These are phyloP conservation scores for Claviceps sorghi DNA, from an alignment of 2,329 filamentous ascomycete species.

Conservation along the genomic window DNA sequence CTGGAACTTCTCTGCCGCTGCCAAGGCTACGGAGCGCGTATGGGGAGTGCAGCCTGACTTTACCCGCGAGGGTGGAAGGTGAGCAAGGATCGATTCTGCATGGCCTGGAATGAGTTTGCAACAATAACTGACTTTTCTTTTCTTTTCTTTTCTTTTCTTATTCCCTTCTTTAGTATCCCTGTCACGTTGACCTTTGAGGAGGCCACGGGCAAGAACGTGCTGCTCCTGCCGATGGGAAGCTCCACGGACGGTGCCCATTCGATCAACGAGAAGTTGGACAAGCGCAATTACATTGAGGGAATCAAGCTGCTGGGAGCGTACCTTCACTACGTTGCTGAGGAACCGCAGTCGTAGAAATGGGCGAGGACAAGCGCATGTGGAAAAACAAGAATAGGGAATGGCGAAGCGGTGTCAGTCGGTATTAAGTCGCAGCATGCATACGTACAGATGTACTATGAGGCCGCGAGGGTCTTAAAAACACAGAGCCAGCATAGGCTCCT, in stretches of 20 bases:
- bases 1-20: slow-evolving; percentile 94
- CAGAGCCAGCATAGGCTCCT: too few relatives aligned
- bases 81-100: slow-evolving; percentile 36
- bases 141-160: neutral
- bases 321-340: slow-evolving; percentile 87
- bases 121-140: neutral
- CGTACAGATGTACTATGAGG: too few relatives aligned
- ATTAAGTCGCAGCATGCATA: neutral
- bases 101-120: neutral
- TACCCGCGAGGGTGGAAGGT: slow-evolving; percentile 88
- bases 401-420: neutral
- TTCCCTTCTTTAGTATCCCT: slow-evolving; percentile 52
- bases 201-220: slow-evolving; percentile 93
- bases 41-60: slow-evolving; percentile 90
- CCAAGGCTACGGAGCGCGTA: slow-evolving; percentile 91
- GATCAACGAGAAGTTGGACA: slow-evolving; percentile 97
- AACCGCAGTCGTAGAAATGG: slow-evolving; percentile 39
- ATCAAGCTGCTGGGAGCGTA: slow-evolving; percentile 93
- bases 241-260: slow-evolving; percentile 93
- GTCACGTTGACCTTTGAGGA: slow-evolving; percentile 96
- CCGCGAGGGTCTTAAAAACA: too few relatives aligned
- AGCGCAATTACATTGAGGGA: slow-evolving; percentile 94
- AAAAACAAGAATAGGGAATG: neutral
- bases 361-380: neutral
- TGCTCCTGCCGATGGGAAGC: slow-evolving; percentile 92